These are phyloP conservation scores for Mytilinidion resinicola DNA, from an alignment of 495 filamentous ascomycete species.

Conservation along the genomic window DNA sequence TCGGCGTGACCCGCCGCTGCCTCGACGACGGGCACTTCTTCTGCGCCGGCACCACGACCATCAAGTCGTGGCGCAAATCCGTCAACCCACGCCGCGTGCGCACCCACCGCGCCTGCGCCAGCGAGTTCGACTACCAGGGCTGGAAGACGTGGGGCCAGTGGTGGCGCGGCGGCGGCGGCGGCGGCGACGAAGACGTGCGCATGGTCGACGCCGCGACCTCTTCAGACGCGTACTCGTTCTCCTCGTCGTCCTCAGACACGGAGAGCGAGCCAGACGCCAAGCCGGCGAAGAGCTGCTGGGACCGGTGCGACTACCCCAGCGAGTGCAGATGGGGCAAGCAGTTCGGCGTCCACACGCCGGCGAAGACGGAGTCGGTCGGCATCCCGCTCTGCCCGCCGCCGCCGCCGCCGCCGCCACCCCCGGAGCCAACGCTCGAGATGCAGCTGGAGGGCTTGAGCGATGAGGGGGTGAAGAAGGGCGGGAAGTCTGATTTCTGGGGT, in stretches of 20 bases:
- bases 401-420: neutral
- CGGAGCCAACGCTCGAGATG: neutral
- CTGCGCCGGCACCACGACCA: slow-evolving; percentile 40
- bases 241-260: neutral
- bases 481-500: slow-evolving; percentile 25
- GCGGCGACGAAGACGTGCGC: neutral
- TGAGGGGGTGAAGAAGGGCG: slow-evolving; percentile 1
- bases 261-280: neutral
- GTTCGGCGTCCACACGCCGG: slow-evolving; percentile 23
- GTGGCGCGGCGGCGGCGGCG: slow-evolving; percentile 21
- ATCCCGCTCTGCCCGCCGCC: neutral
- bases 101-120: slow-evolving; percentile 38
- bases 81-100: slow-evolving; percentile 23
- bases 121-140: slow-evolving; percentile 45
- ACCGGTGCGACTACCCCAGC: slow-evolving; percentile 34
- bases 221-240: neutral
- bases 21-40: slow-evolving; percentile 46
- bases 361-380: neutral
- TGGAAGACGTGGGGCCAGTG: slow-evolving; percentile 41
- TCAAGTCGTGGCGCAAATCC: slow-evolving; percentile 25
- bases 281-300: slow-evolving; percentile 33
- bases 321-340: slow-evolving; percentile 37
- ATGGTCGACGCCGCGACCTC: neutral
- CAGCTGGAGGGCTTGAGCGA: slow-evolving; percentile 7
- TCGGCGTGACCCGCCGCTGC: slow-evolving; percentile 43